Base-by-base conservation (phyloP, 1,139 yeast genomes). In the Suhomyces bokatorum region DNA sequence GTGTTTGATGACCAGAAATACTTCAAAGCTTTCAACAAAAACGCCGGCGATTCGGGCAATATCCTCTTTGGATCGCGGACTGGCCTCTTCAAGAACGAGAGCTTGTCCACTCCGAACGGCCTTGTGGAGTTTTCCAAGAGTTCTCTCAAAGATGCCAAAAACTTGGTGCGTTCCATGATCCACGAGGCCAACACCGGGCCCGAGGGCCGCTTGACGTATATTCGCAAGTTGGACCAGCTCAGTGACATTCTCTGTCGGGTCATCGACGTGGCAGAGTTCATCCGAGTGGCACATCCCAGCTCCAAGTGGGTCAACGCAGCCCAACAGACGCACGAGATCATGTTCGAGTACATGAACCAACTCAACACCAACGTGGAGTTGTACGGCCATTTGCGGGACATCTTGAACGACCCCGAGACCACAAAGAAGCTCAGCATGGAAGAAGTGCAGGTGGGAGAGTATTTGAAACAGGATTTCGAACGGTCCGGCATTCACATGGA, bases 291-390 rank as follows among this genome's bases (percentile, higher is more conserved):
- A 1, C 98, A 93, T 62, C 97, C 98, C 0, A 78, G 84, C 51
- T 71, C 72, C 41, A 67, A 73, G 34, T 89, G 88, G 77, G 76
- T 85, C 4, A 75, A 74, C 39, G 95, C 93, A 1, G 97, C 99
- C 0, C 97, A 93, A 58, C 77, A 79, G 43, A 86, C 95, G 27
- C 97, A 93, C 59, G 96, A 89, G 56, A 74, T 82, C 51, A 80
- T 93, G 86, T 93, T 85, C 65, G 96, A 90, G 54, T 91, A 85
- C 63, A 95, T 93, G 99, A 93, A 90, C 64, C 80, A 86, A 48
- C 72, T 93, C 39, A 93, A 93, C 62, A 93, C 98, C 6, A 86
- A 89, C 48, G 87, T 84, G 13, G 86, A 80, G 37, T 71, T 93
- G 35, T 89, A 85, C 58, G 65, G 69, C 35, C 80, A 78, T 43